These are phyloP conservation scores for Brachypodium distachyon DNA, from an alignment of 202 grass and related monocot species.

Conservation along the genomic window DNA sequence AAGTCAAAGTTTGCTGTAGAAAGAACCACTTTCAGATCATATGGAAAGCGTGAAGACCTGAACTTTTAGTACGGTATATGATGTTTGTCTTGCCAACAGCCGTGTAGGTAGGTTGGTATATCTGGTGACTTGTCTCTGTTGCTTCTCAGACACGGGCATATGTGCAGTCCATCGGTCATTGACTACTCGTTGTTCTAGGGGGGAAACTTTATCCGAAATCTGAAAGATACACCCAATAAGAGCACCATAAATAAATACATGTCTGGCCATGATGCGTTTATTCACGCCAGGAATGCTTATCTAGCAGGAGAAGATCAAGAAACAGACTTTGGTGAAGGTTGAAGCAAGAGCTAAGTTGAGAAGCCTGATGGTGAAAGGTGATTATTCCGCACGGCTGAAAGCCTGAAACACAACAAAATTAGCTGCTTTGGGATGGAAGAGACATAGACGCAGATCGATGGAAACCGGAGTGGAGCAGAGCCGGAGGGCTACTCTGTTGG, in stretches of 20 bases:
- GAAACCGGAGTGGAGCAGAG: background rate
- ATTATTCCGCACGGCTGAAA: too few relatives aligned
- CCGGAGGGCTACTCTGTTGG: background rate
- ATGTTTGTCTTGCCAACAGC: constrained; percentile 13
- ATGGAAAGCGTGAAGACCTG: background rate
- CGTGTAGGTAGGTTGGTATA: background rate
- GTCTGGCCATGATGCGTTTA: too few relatives aligned
- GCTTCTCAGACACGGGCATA: background rate
- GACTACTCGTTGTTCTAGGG: background rate
- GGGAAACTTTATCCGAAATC: background rate
- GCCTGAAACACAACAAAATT: background rate
- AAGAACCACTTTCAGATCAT: background rate
- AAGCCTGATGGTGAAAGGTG: background rate
- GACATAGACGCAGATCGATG: background rate
- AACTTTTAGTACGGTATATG: background rate
- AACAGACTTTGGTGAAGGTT: background rate
- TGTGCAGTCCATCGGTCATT: background rate
- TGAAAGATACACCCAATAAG: background rate
- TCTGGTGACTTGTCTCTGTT: constrained; percentile 21
- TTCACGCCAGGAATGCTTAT: too few relatives aligned
- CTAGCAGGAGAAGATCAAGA: too few relatives aligned
- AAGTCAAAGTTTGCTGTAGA: background rate
- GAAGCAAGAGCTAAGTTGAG: background rate
- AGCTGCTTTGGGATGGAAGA: background rate
- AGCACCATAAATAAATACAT: background rate